A percentile compares a stretch with the other conserved stretches of the same genome.
Evolutionary conservation across 148 eudicot species (phyloP).

Genomic region (Salicornia ramosissima): DNA sequence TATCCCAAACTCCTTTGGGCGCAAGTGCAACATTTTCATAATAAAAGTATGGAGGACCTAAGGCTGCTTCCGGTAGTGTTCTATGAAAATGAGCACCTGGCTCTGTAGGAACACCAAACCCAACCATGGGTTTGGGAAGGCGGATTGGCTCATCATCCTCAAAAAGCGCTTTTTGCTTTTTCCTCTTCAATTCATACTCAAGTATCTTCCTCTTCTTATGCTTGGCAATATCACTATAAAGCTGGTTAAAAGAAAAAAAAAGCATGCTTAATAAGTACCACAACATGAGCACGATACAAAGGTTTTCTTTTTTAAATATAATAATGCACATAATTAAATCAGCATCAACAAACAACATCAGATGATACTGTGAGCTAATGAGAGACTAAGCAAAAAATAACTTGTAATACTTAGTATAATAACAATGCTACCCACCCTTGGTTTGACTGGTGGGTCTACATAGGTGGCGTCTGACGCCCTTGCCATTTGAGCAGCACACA

Average conservation of each 20-base stretch:
- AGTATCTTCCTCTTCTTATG: constrained; percentile 49
- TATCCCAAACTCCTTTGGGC: constrained; percentile 92
- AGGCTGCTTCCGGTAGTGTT: constrained; percentile 54
- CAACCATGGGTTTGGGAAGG: constrained; percentile 87
- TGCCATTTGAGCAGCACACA: constrained; percentile 77
- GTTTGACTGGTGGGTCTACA: constrained; percentile 35
- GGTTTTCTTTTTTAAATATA: neutral
- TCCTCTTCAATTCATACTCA: constrained; percentile 25
- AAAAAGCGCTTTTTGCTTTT: constrained; percentile 30
- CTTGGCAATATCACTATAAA: constrained; percentile 7
- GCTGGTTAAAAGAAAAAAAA: constrained; percentile 5
- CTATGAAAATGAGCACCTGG: constrained; percentile 27
- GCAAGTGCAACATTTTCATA: constrained; percentile 94
- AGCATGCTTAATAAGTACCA: neutral
- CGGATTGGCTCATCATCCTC: constrained; percentile 55
- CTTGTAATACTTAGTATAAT: neutral
- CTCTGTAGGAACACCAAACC: constrained; percentile 67
- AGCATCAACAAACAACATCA: neutral
- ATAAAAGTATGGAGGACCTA: constrained; percentile 76
- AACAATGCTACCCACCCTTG: constrained; percentile 27
- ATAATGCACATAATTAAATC: neutral
- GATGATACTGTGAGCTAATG: neutral
- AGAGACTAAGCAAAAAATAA: neutral
- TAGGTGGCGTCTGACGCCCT: constrained; percentile 44
- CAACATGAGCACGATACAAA: neutral